phyloP scores from a whole-genome alignment of 306 rosid species.

The Lupinus albus region DNA sequence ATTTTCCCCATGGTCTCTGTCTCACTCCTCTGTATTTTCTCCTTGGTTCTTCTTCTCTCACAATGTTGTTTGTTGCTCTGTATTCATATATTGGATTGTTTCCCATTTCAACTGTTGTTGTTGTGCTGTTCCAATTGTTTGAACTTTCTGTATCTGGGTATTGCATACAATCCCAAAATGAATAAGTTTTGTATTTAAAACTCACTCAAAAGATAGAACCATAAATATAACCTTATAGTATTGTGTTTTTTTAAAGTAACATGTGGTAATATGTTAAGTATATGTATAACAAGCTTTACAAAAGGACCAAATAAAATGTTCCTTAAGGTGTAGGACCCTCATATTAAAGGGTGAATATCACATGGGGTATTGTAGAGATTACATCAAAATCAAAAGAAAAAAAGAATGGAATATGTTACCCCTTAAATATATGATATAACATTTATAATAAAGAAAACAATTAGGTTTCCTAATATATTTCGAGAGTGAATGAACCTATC shows the following conservation, averaged over 20 bases:
- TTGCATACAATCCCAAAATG: neutral
- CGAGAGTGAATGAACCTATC: neutral
- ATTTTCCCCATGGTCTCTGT: conserved; percentile 78
- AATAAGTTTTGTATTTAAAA: neutral
- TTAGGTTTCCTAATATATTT: neutral
- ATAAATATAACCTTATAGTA: neutral
- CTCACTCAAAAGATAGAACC: neutral
- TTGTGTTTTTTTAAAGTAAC: no score
- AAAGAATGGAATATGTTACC: no score
- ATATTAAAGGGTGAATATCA: no score
- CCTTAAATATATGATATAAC: no score
- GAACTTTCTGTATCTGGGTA: conserved; percentile 37
- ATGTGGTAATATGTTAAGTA: no score
- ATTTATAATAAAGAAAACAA: no score
- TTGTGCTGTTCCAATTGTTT: conserved; percentile 3
- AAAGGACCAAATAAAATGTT: neutral
- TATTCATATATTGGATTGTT: conserved; percentile 51
- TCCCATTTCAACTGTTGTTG: conserved; percentile 24
- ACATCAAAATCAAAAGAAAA: no score
- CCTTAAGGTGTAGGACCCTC: neutral
- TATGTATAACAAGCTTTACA: no score
- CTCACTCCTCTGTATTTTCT: conserved; percentile 73
- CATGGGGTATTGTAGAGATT: no score
- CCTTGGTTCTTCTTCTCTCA: conserved; percentile 37
- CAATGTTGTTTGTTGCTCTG: conserved; percentile 27